phyloP scores from a whole-genome alignment of 495 filamentous ascomycete species.

The Articulospora tetracladia region DNA sequence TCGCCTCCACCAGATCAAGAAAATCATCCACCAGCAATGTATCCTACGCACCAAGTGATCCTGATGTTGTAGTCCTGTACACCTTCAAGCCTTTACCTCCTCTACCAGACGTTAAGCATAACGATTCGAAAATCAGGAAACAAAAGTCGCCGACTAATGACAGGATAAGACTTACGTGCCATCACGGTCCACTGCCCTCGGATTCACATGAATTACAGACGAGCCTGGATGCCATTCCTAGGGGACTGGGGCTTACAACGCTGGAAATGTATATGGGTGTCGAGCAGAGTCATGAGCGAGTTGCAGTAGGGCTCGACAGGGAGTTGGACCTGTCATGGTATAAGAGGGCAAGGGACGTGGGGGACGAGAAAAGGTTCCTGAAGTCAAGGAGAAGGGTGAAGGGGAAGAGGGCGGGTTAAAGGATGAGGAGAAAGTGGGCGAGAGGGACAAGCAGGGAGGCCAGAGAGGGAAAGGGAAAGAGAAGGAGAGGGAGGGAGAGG shows the following conservation, averaged over 20 bases:
- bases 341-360: not conserved
- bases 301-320: constrained; percentile 10
- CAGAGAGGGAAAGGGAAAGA: not conserved
- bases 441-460: not conserved
- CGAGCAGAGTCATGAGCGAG: constrained; percentile 12
- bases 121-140: not conserved
- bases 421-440: not conserved
- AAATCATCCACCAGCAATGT: not conserved
- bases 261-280: constrained; percentile 8
- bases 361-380: not conserved
- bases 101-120: not conserved
- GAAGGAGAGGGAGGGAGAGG: not conserved
- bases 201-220: constrained; percentile 6
- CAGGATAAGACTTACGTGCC: not conserved
- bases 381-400: not conserved
- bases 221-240: not conserved
- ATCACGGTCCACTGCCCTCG: not conserved
- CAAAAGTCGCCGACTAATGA: not conserved
- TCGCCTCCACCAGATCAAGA: not conserved
- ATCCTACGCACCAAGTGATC: constrained; percentile 7
- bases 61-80: constrained; percentile 6
- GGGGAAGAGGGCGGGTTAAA: not conserved
- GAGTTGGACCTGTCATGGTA: not conserved
- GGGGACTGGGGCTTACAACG: not conserved
- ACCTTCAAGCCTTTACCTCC: constrained; percentile 12